phyloP scores from a whole-genome alignment of 2,329 filamentous ascomycete species.

The Cladophialophora exuberans region DNA sequence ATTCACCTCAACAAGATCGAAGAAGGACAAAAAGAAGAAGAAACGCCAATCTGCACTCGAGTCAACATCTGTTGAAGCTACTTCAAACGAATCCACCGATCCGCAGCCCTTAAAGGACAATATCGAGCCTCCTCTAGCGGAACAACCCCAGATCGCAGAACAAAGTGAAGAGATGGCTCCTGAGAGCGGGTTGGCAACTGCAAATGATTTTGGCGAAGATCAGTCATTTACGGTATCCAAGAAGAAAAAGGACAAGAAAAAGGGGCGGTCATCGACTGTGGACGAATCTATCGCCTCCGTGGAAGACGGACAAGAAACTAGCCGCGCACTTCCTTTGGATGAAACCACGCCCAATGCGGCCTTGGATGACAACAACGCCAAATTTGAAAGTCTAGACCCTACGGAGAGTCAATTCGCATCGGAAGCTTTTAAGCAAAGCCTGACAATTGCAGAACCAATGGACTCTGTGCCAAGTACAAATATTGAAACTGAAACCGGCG shows the following conservation, averaged over 20 bases:
- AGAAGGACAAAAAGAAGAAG: constrained; percentile 42
- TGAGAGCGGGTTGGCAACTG: neutral
- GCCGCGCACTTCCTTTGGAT: neutral
- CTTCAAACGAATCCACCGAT: neutral
- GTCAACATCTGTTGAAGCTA: neutral
- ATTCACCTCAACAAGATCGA: constrained; percentile 34
- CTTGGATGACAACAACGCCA: neutral
- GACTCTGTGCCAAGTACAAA: neutral
- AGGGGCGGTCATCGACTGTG: constrained; percentile 23
- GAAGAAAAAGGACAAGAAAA: constrained; percentile 34
- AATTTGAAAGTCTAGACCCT: neutral
- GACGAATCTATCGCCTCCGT: constrained; percentile 37
- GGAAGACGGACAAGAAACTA: constrained; percentile 1
- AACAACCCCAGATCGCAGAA: neutral
- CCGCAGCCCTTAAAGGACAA: neutral
- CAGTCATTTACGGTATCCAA: constrained; percentile 8
- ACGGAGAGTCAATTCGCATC: neutral
- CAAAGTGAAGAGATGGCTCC: neutral
- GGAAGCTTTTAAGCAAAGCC: neutral
- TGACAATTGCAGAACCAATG: neutral
- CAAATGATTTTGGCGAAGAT: constrained; percentile 3
- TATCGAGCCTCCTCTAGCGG: no score
- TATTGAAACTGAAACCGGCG: neutral
- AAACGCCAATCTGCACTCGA: constrained; percentile 38
- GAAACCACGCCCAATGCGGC: no score